Conservation (phyloP, 106 monocot genomes). For the Phalaenopsis equestris region DNA sequence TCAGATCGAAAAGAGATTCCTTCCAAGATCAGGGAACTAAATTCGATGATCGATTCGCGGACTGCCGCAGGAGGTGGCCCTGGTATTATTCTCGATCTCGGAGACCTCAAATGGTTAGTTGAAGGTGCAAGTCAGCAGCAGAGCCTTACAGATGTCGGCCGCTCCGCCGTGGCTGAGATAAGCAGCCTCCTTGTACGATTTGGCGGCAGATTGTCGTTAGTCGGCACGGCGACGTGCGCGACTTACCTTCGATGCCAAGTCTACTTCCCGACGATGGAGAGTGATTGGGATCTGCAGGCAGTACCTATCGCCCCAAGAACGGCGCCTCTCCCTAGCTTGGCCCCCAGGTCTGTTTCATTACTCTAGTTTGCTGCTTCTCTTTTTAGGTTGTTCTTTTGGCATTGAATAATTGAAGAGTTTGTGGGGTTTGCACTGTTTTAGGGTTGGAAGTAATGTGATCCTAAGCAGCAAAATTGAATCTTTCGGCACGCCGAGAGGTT, state of each 20-base stretch:
- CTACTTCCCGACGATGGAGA: slow-evolving; percentile 69
- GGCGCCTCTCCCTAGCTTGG: slow-evolving; percentile 17
- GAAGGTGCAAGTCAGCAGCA: slow-evolving; percentile 26
- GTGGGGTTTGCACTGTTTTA: slow-evolving; percentile 5
- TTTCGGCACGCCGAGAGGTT: slow-evolving; percentile 14
- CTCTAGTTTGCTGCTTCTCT: neutral
- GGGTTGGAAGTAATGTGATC: slow-evolving; percentile 35
- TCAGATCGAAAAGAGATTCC: slow-evolving; percentile 14
- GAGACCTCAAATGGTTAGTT: slow-evolving; percentile 86
- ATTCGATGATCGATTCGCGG: slow-evolving; percentile 20
- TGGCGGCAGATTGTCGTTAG: slow-evolving; percentile 41
- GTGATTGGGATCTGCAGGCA: slow-evolving; percentile 80
- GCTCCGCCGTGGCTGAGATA: slow-evolving; percentile 55
- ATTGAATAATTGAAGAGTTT: neutral
- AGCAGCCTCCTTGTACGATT: slow-evolving; percentile 28
- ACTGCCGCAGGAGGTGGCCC: slow-evolving; percentile 25
- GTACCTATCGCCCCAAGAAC: slow-evolving; percentile 52
- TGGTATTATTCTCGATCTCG: slow-evolving; percentile 60
- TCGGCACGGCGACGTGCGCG: slow-evolving; percentile 73
- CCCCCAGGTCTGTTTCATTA: slow-evolving; percentile 29
- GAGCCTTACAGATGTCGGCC: slow-evolving; percentile 23
- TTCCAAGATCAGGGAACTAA: slow-evolving; percentile 30
- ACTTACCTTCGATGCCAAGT: slow-evolving; percentile 93
- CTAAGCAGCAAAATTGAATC: slow-evolving; percentile 38
- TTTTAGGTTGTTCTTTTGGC: neutral